Evolutionary conservation across 164 flowering plant genomes (phyloP).

Genomic region (Vitis cinerea): DNA sequence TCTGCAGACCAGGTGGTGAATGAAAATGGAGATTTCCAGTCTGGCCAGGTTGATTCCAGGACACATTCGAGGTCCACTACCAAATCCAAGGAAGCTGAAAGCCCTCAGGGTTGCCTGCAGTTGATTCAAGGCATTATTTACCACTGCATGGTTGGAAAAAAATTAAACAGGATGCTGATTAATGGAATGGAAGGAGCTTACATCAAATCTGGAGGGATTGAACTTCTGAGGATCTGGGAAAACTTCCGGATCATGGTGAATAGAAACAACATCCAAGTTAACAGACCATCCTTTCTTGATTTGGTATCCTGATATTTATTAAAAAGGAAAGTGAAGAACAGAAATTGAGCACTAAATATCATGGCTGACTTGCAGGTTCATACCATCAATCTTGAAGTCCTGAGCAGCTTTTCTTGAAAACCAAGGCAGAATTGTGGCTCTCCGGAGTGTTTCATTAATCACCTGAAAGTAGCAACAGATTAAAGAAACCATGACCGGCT

Average conservation of each 20-base stretch:
- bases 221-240: conserved; percentile 53
- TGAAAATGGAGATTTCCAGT: conserved; percentile 55
- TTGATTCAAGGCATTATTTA: conserved; percentile 1
- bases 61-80: conserved; percentile 66
- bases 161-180: neutral
- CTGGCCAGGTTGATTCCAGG: conserved; percentile 70
- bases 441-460: conserved; percentile 58
- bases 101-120: conserved; percentile 55
- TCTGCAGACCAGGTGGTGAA: conserved; percentile 63
- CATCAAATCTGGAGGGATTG: conserved; percentile 67
- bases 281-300: conserved; percentile 72
- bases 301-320: conserved; percentile 37
- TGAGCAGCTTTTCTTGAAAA: conserved; percentile 69
- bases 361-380: neutral
- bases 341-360: too few species aligned
- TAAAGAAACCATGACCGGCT: neutral
- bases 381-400: conserved; percentile 66
- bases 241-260: conserved; percentile 54
- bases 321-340: neutral
- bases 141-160: neutral
- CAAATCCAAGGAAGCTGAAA: conserved; percentile 64
- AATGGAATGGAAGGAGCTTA: conserved; percentile 18
- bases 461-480: conserved; percentile 33
- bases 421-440: conserved; percentile 70
- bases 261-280: conserved; percentile 66